These are phyloP conservation scores for Acanthamoeba castellanii DNA, from an alignment of 208 protist species.

Conservation along the genomic window DNA sequence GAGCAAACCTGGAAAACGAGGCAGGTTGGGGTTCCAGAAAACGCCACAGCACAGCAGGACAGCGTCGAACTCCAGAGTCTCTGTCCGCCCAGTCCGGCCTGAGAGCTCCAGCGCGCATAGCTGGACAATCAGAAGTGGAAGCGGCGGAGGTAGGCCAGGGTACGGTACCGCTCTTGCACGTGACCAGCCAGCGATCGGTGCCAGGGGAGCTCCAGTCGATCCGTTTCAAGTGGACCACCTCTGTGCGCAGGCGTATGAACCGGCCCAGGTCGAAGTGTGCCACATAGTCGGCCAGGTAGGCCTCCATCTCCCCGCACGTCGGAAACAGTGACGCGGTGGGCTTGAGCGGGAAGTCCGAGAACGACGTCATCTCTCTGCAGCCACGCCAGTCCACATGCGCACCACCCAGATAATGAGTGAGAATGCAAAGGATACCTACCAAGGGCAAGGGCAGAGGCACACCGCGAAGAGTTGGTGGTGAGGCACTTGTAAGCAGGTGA, in stretches of 20 bases:
- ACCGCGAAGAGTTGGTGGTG: conserved; percentile 21
- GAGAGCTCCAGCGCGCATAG: background rate
- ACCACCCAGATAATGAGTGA: background rate
- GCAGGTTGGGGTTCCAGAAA: conserved; percentile 35
- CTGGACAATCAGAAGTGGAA: background rate
- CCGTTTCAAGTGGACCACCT: background rate
- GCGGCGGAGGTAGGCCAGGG: background rate
- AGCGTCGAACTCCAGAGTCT: background rate
- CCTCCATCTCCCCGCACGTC: conserved; percentile 7
- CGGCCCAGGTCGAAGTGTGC: conserved; percentile 26
- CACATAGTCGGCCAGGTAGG: background rate
- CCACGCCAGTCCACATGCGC: background rate
- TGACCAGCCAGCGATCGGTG: background rate
- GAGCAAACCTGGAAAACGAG: background rate
- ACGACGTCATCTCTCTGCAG: conserved; percentile 20
- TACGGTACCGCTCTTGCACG: background rate
- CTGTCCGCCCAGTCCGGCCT: background rate
- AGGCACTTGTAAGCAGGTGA: conserved; percentile 27
- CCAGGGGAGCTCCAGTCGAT: background rate
- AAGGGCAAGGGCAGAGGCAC: background rate
- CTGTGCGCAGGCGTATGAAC: conserved; percentile 4
- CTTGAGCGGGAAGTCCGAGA: conserved; percentile 21
- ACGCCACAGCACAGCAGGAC: conserved; percentile 43
- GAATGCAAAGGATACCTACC: background rate
- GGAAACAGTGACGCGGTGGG: background rate